Conservation (phyloP, 768 basidiomycete species). For the Nidularia pulvinata region DNA sequence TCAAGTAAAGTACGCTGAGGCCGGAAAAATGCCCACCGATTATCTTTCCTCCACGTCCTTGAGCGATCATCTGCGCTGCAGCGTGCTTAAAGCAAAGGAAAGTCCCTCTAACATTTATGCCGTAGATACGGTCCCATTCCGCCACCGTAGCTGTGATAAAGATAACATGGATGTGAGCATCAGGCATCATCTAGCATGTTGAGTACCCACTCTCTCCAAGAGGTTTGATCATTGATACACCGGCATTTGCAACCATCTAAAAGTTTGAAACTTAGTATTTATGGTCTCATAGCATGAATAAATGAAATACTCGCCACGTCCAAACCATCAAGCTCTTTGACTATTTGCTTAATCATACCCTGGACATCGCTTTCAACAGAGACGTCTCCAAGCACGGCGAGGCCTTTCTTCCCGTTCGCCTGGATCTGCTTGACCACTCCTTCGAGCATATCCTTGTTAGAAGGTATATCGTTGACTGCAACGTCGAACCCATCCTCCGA, state of each 20-base stretch:
- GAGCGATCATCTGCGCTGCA: not conserved
- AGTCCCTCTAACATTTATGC: not conserved
- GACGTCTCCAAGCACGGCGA: constrained; percentile 10
- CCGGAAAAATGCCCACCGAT: not conserved
- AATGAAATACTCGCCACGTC: constrained; percentile 17
- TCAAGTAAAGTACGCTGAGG: not conserved
- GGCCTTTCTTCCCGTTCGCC: constrained; percentile 5
- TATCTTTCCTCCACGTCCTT: not conserved
- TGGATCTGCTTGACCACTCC: constrained; percentile 7
- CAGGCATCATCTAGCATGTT: too few relatives aligned
- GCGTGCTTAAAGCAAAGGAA: not conserved
- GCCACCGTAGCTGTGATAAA: not conserved
- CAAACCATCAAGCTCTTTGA: constrained; percentile 10
- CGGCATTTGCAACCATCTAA: constrained; percentile 2
- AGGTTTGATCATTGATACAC: not conserved
- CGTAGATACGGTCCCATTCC: not conserved
- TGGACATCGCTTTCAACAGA: constrained; percentile 12
- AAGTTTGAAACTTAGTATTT: too few relatives aligned
- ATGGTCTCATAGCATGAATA: too few relatives aligned
- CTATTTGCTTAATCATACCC: constrained; percentile 8
- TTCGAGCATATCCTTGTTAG: constrained; percentile 6
- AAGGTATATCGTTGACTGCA: constrained; percentile 34
- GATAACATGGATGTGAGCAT: too few relatives aligned
- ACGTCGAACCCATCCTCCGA: constrained; percentile 41
- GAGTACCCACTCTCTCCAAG: too few relatives aligned